Base-by-base conservation (phyloP, 768 basidiomycete genomes). In the Phlebiopsis flavidoalba region DNA sequence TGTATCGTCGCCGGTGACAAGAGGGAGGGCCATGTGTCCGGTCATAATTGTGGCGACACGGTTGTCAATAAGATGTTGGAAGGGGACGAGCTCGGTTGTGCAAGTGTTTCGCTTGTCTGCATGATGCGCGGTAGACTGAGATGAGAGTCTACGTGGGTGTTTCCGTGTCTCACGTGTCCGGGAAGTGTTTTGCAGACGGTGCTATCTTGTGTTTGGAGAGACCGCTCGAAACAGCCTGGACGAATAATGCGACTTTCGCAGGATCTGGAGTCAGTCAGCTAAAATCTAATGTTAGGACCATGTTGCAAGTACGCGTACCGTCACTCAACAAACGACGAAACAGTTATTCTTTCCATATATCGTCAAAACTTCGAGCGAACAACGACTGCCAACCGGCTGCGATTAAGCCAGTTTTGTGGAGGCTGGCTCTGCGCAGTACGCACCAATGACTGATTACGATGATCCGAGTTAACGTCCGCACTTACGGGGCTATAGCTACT, bases 111-210 rank as follows among this genome's bases (percentile, higher is more conserved):
- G 21, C 72, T 73, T 1, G 76, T 72, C 60, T 87, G 87, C 56
- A 71, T 69, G 66, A 90, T 88, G 26, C 77, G 70, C 0, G 88
- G 88, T 14, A 89, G 78, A 1, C 79, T 83, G 21, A 86, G 77
- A 65, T 89, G 88, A 0, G 88, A 88, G 66, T 89, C 88, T 50
- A 88, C 75, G 58, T 84, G 79, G 0, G 88, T 90, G 58, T 89
- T 87, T 0, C 88, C 87, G 62, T 89, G 88, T 0, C 88, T n/a
- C n/a, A n/a, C n/a, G n/a, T n/a, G n/a, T n/a, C 88, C 0, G 87
- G 88, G 65, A 89, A 89, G 66, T 89, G 88, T 65, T 89, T 90
- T 2, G 80, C 80, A 22, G 77, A 84, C 0, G 88, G 80, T 2
- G 87, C 86, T 10, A 89, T 72, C 1, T 79, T 79, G 0, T 75